A percentile compares a stretch with the other conserved stretches of the same genome.
Evolutionary conservation across 306 rosid genomes (phyloP).

Genomic region (Corylus americana): DNA sequence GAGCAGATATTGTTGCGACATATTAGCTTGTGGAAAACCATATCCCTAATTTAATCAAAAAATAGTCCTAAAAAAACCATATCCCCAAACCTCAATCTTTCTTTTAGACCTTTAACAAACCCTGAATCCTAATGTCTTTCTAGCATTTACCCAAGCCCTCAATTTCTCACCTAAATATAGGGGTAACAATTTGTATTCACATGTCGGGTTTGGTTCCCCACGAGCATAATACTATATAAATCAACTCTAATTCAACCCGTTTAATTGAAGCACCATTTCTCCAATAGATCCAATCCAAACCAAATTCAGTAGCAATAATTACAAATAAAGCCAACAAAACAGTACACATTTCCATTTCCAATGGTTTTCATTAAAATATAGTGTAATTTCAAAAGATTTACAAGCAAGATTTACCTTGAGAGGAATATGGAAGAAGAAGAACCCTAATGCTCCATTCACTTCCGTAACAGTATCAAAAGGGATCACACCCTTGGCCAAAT

Average conservation of each 20-base stretch:
- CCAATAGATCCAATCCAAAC: background rate
- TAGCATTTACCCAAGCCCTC: background rate
- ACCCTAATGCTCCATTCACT: conserved; percentile 63
- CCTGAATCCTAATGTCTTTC: background rate
- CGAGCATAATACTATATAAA: no score
- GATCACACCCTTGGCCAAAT: conserved; percentile 66
- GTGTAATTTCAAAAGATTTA: background rate
- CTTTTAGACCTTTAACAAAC: background rate
- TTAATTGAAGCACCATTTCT: background rate
- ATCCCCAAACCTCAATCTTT: background rate
- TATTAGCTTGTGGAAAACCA: background rate
- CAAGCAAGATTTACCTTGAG: conserved; percentile 49
- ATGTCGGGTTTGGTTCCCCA: no score
- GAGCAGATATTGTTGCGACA: background rate
- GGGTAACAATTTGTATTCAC: no score
- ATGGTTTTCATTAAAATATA: background rate
- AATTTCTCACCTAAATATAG: background rate
- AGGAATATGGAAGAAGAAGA: conserved; percentile 63
- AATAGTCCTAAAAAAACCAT: background rate
- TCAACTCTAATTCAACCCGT: no score
- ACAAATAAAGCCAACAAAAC: background rate
- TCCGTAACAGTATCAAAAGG: conserved; percentile 70
- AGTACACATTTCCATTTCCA: background rate
- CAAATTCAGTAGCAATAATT: no score
- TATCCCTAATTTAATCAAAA: background rate